Conservation (phyloP, 495 filamentous ascomycete genomes). For the Cercophora sp. region DNA sequence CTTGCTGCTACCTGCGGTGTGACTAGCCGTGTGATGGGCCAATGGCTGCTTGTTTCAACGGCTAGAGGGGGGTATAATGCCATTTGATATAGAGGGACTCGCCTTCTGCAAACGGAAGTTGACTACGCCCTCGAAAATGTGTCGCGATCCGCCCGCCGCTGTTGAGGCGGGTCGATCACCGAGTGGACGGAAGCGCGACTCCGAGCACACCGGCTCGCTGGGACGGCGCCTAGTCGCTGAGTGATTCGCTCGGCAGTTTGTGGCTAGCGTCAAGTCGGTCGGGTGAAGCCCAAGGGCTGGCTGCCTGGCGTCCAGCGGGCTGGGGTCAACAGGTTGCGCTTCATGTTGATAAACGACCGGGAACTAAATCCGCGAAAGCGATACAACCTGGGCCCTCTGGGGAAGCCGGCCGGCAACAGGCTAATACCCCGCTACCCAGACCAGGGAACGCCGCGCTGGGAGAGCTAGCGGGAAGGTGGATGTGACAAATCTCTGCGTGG, state of each 20-base stretch:
- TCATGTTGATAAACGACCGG: background rate
- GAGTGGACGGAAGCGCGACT: background rate
- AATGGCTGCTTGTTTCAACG: background rate
- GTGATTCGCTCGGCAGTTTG: conserved; percentile 8
- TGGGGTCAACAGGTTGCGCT: background rate
- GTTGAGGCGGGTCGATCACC: conserved; percentile 3
- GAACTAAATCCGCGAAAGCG: background rate
- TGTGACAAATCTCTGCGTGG: background rate
- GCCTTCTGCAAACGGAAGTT: background rate
- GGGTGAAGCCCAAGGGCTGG: no score
- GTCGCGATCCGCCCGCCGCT: background rate
- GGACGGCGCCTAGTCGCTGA: background rate
- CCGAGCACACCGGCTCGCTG: background rate
- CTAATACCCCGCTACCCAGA: conserved; percentile 6
- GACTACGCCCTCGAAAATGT: no score
- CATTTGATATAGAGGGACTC: background rate
- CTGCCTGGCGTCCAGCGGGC: background rate
- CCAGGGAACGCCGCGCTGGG: background rate
- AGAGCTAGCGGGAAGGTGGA: background rate
- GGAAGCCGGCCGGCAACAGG: background rate
- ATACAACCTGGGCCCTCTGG: background rate
- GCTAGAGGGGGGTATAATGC: background rate
- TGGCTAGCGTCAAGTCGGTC: background rate
- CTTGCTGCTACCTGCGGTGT: background rate
- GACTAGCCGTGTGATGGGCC: background rate